phyloP scores from a whole-genome alignment of 2,329 filamentous ascomycete species.

The Aureobasidium leucospermi region DNA sequence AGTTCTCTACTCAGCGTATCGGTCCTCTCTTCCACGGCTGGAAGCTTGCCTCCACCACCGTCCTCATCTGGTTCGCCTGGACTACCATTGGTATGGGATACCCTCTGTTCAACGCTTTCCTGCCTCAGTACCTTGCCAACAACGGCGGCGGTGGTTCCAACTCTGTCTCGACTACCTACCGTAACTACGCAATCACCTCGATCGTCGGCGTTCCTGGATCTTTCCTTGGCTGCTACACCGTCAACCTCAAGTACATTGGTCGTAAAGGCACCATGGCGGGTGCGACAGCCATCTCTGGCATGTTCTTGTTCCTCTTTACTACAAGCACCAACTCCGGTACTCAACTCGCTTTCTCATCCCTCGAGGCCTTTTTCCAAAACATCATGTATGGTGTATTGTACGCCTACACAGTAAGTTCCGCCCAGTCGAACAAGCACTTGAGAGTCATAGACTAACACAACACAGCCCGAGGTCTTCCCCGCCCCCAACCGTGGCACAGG shows the following conservation, averaged over 20 bases:
- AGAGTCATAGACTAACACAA: not conserved
- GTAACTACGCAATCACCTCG: slow-evolving; percentile 76
- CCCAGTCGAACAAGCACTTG: not conserved
- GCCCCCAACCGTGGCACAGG: slow-evolving; percentile 65
- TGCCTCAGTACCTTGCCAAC: slow-evolving; percentile 71
- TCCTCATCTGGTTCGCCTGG: slow-evolving; percentile 70
- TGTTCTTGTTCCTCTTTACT: slow-evolving; percentile 61
- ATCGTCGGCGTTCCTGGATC: slow-evolving; percentile 70
- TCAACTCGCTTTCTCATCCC: slow-evolving; percentile 59
- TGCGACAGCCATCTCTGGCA: slow-evolving; percentile 58
- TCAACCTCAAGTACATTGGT: slow-evolving; percentile 64
- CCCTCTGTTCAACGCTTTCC: slow-evolving; percentile 80
- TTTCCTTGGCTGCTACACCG: slow-evolving; percentile 63
- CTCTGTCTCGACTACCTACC: slow-evolving; percentile 46
- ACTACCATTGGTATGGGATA: slow-evolving; percentile 78
- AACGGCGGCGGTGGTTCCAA: slow-evolving; percentile 40
- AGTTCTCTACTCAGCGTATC: slow-evolving; percentile 61
- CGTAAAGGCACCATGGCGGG: slow-evolving; percentile 64
- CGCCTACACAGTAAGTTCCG: slow-evolving; percentile 50
- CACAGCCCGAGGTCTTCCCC: slow-evolving; percentile 64
- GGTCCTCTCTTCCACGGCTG: slow-evolving; percentile 52
- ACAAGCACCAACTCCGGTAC: slow-evolving; percentile 49
- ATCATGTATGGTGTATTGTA: slow-evolving; percentile 73
- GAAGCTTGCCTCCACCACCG: slow-evolving; percentile 42
- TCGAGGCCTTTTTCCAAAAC: slow-evolving; percentile 63